phyloP scores from a whole-genome alignment of 306 rosid genomes.

The Prunus padus region DNA sequence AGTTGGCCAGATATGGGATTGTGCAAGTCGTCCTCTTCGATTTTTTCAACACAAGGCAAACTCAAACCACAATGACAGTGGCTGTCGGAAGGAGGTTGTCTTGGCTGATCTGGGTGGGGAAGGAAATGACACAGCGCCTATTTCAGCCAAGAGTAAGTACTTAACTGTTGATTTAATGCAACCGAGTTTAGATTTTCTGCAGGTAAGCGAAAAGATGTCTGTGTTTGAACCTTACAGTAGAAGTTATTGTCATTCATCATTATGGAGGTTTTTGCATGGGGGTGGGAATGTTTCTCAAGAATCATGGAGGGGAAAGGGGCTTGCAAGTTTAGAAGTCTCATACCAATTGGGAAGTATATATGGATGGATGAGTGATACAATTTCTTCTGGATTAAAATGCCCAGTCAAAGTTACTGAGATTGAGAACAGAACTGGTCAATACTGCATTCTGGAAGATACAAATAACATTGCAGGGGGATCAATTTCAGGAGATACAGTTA shows the following conservation, averaged over 20 bases:
- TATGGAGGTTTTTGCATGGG: slow-evolving; percentile 37
- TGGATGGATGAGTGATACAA: slow-evolving; percentile 45
- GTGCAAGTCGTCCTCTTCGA: slow-evolving; percentile 61
- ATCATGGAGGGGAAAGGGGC: slow-evolving; percentile 37
- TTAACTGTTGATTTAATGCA: slow-evolving; percentile 34
- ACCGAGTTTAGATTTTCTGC: slow-evolving; percentile 37
- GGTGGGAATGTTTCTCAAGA: slow-evolving; percentile 27
- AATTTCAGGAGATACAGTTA: slow-evolving; percentile 9
- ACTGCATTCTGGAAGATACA: slow-evolving; percentile 15
- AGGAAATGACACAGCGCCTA: slow-evolving; percentile 31
- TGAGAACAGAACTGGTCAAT: slow-evolving; percentile 34
- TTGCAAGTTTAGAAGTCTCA: slow-evolving; percentile 41
- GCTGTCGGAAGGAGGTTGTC: slow-evolving; percentile 32
- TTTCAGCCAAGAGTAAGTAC: slow-evolving; percentile 33
- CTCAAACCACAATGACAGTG: slow-evolving; percentile 33
- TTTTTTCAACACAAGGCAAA: slow-evolving; percentile 36
- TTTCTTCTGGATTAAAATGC: slow-evolving; percentile 26
- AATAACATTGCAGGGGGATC: slow-evolving; percentile 19
- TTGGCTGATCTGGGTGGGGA: slow-evolving; percentile 33
- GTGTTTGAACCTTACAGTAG: slow-evolving; percentile 34
- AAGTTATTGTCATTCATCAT: slow-evolving; percentile 41
- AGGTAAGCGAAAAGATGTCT: slow-evolving; percentile 52
- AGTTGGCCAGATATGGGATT: slow-evolving; percentile 67
- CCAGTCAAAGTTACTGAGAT: slow-evolving; percentile 29
- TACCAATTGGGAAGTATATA: slow-evolving; percentile 38